Evolutionary conservation across 2,329 filamentous ascomycete genomes (phyloP).

Genomic region (Aureobasidium leucospermi): DNA sequence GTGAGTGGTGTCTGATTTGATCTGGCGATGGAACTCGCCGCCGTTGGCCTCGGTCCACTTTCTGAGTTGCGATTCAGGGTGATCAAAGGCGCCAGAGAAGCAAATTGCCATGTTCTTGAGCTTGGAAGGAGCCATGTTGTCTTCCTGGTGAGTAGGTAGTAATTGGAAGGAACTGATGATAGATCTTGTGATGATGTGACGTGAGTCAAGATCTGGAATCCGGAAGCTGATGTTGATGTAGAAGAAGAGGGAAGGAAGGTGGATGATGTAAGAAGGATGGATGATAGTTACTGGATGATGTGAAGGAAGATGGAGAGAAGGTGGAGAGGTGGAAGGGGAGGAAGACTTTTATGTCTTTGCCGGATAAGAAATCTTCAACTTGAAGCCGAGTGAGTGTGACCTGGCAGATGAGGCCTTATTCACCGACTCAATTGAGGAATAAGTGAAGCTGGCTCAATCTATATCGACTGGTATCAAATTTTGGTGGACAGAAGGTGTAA

Average conservation of each 20-base stretch:
- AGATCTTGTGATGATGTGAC: background rate
- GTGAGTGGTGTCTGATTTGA: slow-evolving; percentile 59
- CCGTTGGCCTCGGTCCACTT: slow-evolving; percentile 59
- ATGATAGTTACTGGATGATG: background rate
- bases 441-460: no score
- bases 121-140: background rate
- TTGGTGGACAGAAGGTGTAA: no score
- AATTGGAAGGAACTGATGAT: background rate
- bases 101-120: slow-evolving; percentile 40
- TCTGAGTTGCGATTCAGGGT: slow-evolving; percentile 40
- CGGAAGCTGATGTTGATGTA: background rate
- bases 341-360: no score
- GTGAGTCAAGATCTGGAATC: no score
- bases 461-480: no score
- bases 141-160: background rate
- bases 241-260: background rate
- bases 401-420: background rate
- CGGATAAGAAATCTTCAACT: no score
- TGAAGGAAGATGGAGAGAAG: background rate
- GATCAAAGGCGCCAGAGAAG: slow-evolving; percentile 50
- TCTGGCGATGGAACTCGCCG: slow-evolving; percentile 47
- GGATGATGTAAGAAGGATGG: background rate
- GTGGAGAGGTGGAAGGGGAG: background rate
- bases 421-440: no score
- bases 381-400: background rate